Evolutionary conservation across 2,329 filamentous ascomycete genomes (phyloP).

Genomic region (Tolypocladium paradoxum): DNA sequence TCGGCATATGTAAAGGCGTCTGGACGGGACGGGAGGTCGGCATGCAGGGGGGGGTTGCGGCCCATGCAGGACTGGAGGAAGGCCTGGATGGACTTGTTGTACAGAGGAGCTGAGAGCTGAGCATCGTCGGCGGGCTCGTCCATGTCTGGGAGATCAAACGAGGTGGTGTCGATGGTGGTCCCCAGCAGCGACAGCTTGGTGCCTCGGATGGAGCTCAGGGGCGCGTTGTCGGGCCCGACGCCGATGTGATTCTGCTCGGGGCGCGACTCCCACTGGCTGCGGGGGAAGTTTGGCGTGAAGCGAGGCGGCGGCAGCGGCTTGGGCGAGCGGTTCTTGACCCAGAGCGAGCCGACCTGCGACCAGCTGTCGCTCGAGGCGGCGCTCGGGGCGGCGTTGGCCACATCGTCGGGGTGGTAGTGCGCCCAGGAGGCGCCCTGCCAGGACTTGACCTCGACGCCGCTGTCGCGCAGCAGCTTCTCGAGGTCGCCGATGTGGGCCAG

Average conservation of each 20-base stretch:
- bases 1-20: conserved; percentile 59
- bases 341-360: conserved; percentile 20
- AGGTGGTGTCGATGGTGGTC: conserved; percentile 67
- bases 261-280: conserved; percentile 26
- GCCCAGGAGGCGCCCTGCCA: conserved; percentile 25
- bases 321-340: conserved; percentile 21
- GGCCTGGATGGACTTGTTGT: conserved; percentile 63
- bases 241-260: conserved; percentile 56
- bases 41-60: conserved; percentile 43
- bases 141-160: conserved; percentile 56
- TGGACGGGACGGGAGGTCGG: conserved; percentile 51
- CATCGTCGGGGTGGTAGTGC: conserved; percentile 16
- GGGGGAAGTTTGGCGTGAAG: conserved; percentile 18
- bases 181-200: conserved; percentile 70
- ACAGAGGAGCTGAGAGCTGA: conserved; percentile 33
- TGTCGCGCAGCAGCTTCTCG: conserved; percentile 51
- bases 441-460: conserved; percentile 50
- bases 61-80: conserved; percentile 57
- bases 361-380: conserved; percentile 17
- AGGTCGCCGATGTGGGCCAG: conserved; percentile 56
- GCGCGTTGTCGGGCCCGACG: conserved; percentile 49
- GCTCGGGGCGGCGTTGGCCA: conserved; percentile 10
- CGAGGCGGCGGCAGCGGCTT: conserved; percentile 5
- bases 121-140: conserved; percentile 39
- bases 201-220: conserved; percentile 63